Conservation (phyloP, 139 green algal genomes). For the Pseudopediastrum boryanum region DNA sequence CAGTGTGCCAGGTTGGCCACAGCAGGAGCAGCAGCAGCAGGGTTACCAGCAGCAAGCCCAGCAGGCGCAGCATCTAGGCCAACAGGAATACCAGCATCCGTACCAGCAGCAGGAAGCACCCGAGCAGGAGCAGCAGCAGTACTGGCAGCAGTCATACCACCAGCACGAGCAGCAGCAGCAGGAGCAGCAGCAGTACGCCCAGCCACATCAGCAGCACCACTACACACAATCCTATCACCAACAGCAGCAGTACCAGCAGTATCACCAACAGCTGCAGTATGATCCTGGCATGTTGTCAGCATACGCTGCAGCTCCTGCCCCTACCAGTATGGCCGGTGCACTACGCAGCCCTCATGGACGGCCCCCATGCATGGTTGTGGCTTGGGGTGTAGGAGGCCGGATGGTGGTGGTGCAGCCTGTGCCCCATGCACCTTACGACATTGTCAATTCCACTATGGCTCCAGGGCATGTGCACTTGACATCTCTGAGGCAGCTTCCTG, state of each 20-base stretch:
- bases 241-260: too few relatives aligned
- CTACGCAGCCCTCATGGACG: conserved; percentile 32
- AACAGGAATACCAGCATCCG: too few relatives aligned
- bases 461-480: not conserved
- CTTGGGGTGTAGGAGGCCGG: conserved; percentile 35
- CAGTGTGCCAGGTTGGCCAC: too few relatives aligned
- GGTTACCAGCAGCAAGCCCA: too few relatives aligned
- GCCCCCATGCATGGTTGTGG: conserved; percentile 38
- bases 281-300: too few relatives aligned
- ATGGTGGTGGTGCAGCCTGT: conserved; percentile 18
- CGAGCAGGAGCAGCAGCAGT: not conserved
- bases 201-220: not conserved
- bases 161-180: not conserved
- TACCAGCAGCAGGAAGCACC: too few relatives aligned
- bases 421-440: not conserved
- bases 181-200: not conserved
- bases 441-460: not conserved
- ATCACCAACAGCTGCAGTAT: too few relatives aligned
- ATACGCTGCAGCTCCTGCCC: too few relatives aligned
- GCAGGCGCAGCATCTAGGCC: too few relatives aligned
- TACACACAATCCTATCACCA: too few relatives aligned
- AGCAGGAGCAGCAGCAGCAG: too few relatives aligned
- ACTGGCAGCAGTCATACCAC: not conserved
- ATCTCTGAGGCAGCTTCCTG: not conserved
- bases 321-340: too few relatives aligned